phyloP scores from a whole-genome alignment of 345 rosid species.

The Eucalyptus guilfoylei region DNA sequence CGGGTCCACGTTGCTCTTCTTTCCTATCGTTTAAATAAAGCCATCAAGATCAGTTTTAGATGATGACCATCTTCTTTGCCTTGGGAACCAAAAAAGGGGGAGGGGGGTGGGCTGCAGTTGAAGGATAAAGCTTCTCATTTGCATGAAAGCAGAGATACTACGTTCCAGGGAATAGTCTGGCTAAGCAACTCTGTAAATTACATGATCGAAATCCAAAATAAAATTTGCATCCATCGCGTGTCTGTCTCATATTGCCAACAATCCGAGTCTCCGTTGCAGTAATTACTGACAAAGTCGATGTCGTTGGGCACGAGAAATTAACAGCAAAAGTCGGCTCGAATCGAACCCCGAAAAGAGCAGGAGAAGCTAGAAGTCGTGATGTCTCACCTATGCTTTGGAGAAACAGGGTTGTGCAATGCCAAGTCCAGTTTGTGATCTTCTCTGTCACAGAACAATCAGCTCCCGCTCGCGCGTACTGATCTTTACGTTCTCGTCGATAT shows the following conservation, averaged over 20 bases:
- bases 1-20: neutral
- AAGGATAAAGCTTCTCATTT: neutral
- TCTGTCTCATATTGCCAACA: no score
- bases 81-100: neutral
- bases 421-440: neutral
- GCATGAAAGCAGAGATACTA: neutral
- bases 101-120: fast-evolving
- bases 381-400: neutral
- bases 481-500: neutral
- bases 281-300: neutral
- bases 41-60: neutral
- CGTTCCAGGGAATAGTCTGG: neutral
- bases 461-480: neutral
- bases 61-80: neutral
- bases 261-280: neutral
- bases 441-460: neutral
- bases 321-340: no score
- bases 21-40: neutral
- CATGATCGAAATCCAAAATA: neutral
- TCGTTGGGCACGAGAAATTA: neutral
- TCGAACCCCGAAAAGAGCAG: neutral
- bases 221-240: neutral
- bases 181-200: neutral
- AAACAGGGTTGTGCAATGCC: neutral
- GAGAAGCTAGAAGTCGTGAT: neutral